A percentile compares a stretch with the other conserved stretches of the same genome.
Evolutionary conservation across 2,329 filamentous ascomycete genomes (phyloP).

Genomic region (Ceratocystis ficicola): DNA sequence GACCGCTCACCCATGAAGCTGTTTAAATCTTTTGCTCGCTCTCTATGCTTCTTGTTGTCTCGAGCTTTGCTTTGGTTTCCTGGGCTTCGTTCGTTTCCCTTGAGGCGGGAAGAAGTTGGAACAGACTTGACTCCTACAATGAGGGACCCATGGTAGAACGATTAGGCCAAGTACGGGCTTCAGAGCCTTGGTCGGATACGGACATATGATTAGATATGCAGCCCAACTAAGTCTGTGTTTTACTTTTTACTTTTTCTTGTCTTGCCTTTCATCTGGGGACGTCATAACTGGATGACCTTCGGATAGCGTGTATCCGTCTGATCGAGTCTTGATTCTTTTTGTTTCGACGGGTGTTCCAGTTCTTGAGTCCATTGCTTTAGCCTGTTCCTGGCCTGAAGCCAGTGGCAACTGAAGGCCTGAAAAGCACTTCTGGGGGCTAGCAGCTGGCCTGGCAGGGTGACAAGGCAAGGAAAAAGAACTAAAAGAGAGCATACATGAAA

Average conservation of each 20-base stretch:
- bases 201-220: neutral
- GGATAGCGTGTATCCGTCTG: neutral
- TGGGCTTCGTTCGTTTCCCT: neutral
- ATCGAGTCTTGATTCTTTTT: neutral
- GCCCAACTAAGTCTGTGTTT: neutral
- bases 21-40: neutral
- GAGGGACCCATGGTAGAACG: neutral
- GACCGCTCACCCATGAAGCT: neutral
- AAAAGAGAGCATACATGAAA: neutral
- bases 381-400: neutral
- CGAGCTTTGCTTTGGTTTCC: neutral
- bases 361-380: neutral
- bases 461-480: neutral
- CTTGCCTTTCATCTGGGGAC: neutral
- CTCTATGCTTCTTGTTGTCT: constrained; percentile 1
- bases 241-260: neutral
- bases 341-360: constrained; percentile 5
- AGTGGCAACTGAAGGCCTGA: neutral
- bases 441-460: too few relatives aligned
- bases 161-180: neutral
- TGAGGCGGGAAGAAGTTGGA: neutral
- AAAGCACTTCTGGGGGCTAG: too few relatives aligned
- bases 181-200: neutral
- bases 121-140: neutral
- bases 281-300: neutral